Conservation (phyloP, 257 asterid genomes). For the Scutellaria galericulata region DNA sequence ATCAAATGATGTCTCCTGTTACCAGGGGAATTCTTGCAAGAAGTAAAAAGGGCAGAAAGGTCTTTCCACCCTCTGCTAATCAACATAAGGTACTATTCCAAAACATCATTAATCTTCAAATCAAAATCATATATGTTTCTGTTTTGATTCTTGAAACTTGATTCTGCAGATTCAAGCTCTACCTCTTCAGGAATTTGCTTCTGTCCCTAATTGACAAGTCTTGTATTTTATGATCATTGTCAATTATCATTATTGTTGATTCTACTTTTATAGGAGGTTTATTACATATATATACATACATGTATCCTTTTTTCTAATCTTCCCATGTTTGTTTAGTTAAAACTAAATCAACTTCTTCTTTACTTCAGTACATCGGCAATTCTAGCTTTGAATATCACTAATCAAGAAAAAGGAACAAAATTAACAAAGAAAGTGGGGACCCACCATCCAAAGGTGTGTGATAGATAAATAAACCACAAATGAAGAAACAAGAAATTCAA, state of each 20-base stretch:
- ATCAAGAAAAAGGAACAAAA: no score
- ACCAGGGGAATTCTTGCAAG: conserved; percentile 70
- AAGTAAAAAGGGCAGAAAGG: conserved; percentile 50
- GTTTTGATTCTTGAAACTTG: conserved; percentile 1
- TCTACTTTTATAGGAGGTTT: neutral
- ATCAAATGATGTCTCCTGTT: conserved; percentile 73
- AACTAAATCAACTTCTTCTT: conserved; percentile 5
- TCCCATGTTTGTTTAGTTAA: neutral
- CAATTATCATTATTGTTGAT: no score
- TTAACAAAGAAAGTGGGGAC: no score
- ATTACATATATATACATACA: neutral
- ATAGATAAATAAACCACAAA: no score
- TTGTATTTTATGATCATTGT: neutral
- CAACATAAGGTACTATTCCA: conserved; percentile 41
- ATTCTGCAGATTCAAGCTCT: conserved; percentile 46
- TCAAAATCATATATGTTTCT: neutral
- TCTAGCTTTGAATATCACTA: neutral
- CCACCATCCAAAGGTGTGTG: no score
- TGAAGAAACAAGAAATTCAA: neutral
- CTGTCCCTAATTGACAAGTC: conserved; percentile 28
- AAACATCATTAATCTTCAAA: neutral
- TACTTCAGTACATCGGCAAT: neutral
- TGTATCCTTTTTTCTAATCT: conserved; percentile 13
- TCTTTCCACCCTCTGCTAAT: conserved; percentile 58
- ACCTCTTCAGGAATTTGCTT: conserved; percentile 38